These are phyloP conservation scores for Physcomitrellopsis africana DNA, from an alignment of 225 moss, liverwort and hornwort species.

Conservation along the genomic window DNA sequence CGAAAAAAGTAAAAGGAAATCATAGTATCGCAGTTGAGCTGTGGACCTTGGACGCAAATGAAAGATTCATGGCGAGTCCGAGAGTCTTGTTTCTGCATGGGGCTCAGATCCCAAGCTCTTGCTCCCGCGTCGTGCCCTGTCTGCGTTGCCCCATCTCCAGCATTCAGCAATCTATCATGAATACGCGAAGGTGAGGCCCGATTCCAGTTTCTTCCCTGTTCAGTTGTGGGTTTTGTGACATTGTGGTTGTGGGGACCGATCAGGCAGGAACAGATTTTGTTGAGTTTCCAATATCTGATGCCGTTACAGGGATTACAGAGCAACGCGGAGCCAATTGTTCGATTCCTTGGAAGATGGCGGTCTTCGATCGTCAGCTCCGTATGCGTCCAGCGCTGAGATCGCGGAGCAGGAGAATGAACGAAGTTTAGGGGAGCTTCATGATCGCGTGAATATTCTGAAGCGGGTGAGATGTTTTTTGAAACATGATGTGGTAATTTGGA, in stretches of 20 bases:
- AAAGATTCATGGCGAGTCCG: too few relatives aligned
- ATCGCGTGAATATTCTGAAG: constrained; percentile 41
- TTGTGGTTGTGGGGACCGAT: neutral
- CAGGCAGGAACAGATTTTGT: neutral
- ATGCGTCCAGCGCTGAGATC: constrained; percentile 38
- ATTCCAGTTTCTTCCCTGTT: neutral
- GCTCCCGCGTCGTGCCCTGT: too few relatives aligned
- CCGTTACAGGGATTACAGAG: constrained; percentile 33
- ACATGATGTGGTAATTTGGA: neutral
- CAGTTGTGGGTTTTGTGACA: neutral
- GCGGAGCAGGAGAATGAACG: constrained; percentile 51
- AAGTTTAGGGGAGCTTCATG: constrained; percentile 42
- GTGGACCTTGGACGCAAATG: too few relatives aligned
- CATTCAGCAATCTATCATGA: constrained; percentile 19
- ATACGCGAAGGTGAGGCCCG: neutral
- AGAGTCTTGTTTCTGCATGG: too few relatives aligned
- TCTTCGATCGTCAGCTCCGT: constrained; percentile 34
- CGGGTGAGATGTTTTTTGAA: constrained; percentile 25
- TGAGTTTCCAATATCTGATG: neutral
- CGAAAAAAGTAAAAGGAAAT: too few relatives aligned
- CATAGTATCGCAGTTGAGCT: too few relatives aligned
- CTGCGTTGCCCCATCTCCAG: neutral
- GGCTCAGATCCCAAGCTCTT: too few relatives aligned
- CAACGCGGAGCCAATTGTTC: constrained; percentile 36
- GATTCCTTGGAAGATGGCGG: constrained; percentile 41